Evolutionary conservation across 768 basidiomycete species (phyloP), one percentile per base, ranked within the genome.

Genomic region (Amylocystis lapponica): DNA sequence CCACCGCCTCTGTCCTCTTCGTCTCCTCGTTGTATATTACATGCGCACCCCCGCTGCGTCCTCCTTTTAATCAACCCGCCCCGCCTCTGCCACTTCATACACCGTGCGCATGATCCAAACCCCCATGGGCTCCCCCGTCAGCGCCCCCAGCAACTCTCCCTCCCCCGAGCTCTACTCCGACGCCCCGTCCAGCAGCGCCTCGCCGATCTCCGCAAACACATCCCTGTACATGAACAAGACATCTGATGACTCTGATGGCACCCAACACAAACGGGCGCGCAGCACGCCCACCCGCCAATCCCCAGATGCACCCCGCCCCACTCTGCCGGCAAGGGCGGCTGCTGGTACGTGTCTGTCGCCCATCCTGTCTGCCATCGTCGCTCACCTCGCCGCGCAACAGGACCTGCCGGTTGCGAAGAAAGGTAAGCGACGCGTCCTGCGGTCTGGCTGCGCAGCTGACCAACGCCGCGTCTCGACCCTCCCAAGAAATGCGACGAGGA

Each of bases 401-500:
- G 87, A 90, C 87, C 39, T 90, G 87, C 64, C 78, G 87, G 22
- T 66, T 90, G 33, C 78, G 87, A 49, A 74, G 87, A 68, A 90
- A 89, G 72, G 86, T 88, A 54, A 48, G 73, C 60, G 32, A 4
- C 29, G n/a, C 29, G 43, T 27, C 36, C 43, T 32, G 38, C 44
- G 23, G 32, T 31, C 30, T 40, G n/a, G 23, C 36, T 27, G 39
- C 41, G 29, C 21, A 30, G 33, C 46, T 47, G 30, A 39, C 29
- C 34, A 20, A 32, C n/a, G 34, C 43, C 26, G 10, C 43, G 32
- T 41, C 33, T 25, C 46, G n/a, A 21, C 21, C 36, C 46, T 46
- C 40, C 20, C 5, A 60, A 90, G 86, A 91, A 91, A 85, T 91
- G 87, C 62, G 87, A 91, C 61, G 87, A 91, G 56, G 81, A 86